Conservation (phyloP, 306 rosid species). For the Morella rubra region DNA sequence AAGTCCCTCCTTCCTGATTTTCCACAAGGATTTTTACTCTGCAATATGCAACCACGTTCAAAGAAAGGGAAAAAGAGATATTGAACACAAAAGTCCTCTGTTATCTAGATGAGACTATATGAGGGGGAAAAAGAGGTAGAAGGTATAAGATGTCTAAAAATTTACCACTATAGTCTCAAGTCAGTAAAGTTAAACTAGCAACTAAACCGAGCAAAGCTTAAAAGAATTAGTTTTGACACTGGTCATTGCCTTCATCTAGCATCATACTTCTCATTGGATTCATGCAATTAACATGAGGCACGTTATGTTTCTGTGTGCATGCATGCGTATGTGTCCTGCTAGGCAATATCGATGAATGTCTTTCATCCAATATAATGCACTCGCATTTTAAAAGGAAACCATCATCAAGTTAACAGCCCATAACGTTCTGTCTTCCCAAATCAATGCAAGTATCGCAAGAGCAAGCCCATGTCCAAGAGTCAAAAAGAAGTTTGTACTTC, state of each 20-base stretch:
- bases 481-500: neutral
- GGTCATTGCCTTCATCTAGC: neutral
- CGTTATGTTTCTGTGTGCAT: neutral
- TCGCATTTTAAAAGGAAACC: neutral
- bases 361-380: neutral
- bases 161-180: neutral
- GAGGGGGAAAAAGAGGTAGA: no score
- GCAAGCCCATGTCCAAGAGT: neutral
- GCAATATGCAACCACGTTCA: conserved; percentile 26
- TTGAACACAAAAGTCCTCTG: neutral
- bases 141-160: no score
- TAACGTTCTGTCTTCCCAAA: neutral
- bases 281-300: neutral
- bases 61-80: neutral
- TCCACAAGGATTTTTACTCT: conserved; percentile 43
- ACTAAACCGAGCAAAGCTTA: neutral
- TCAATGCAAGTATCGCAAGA: neutral
- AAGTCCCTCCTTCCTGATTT: conserved; percentile 32
- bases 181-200: neutral
- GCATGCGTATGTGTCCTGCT: no score
- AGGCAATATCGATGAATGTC: no score
- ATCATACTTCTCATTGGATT: neutral
- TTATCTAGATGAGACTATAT: neutral
- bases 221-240: neutral
- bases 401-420: neutral